Conservation (phyloP, 441 rosid species). For the Dalechampia spathulata region DNA sequence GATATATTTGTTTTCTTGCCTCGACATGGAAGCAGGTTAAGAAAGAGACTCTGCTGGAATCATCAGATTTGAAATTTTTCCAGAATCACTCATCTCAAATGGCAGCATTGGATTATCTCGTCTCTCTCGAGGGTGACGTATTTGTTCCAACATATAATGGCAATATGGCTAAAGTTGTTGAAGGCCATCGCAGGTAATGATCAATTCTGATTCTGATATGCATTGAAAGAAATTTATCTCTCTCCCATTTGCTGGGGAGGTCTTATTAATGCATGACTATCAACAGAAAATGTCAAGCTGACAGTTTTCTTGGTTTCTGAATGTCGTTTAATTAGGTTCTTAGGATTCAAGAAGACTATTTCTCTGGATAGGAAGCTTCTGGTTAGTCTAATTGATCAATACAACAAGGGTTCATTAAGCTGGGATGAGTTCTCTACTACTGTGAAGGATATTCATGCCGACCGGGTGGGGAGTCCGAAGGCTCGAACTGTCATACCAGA, state of each 20-base stretch:
- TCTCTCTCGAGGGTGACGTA: conserved; percentile 77
- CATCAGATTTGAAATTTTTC: conserved; percentile 63
- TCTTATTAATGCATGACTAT: too few relatives aligned
- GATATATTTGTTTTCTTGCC: background rate
- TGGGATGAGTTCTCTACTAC: conserved; percentile 71
- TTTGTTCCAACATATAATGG: conserved; percentile 85
- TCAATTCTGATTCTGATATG: background rate
- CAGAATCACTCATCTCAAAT: conserved; percentile 86
- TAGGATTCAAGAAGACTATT: conserved; percentile 73
- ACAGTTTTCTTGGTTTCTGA: background rate
- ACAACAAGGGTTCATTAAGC: conserved; percentile 42
- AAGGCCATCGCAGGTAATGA: conserved; percentile 90
- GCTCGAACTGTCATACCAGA: conserved; percentile 47
- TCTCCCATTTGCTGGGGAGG: too few relatives aligned
- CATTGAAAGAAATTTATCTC: too few relatives aligned
- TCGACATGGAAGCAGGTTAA: conserved; percentile 45
- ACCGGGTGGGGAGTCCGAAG: conserved; percentile 52
- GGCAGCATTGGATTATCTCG: conserved; percentile 88
- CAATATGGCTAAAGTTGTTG: conserved; percentile 92
- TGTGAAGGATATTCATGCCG: conserved; percentile 55
- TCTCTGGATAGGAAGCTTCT: conserved; percentile 53
- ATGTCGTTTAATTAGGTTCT: conserved; percentile 37
- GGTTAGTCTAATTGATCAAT: conserved; percentile 57
- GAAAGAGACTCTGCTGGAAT: conserved; percentile 64
- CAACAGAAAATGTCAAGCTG: background rate